Percentiles rank a stretch among this genome's conserved stretches.
Evolutionary conservation across 2,329 filamentous ascomycete genomes (phyloP).

Genomic region (Penicillium sp.): DNA sequence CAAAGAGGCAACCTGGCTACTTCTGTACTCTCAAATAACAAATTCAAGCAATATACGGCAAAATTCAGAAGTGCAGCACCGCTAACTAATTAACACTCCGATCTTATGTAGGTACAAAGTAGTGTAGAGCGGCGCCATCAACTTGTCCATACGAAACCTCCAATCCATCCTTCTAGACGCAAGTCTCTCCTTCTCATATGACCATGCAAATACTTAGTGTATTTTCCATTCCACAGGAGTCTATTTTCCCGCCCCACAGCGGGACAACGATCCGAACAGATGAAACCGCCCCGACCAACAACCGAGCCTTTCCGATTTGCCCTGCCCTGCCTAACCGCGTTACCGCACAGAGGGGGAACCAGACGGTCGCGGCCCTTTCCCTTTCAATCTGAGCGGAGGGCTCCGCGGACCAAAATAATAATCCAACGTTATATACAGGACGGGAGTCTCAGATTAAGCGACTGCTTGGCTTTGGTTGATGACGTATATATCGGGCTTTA

Average conservation of each 20-base stretch:
- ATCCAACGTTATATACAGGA: constrained; percentile 20
- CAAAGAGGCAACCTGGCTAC: constrained; percentile 1
- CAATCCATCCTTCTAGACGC: neutral
- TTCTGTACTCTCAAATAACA: neutral
- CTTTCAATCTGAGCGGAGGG: constrained; percentile 26
- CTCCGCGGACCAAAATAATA: constrained; percentile 19
- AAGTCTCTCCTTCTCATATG: neutral
- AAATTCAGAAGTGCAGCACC: neutral
- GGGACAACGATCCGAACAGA: constrained; percentile 33
- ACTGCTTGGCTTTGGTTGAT: constrained; percentile 20
- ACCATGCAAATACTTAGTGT: too few relatives aligned
- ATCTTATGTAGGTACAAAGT: too few relatives aligned
- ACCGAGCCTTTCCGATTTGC: constrained; percentile 37
- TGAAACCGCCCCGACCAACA: constrained; percentile 30
- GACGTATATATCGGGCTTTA: constrained; percentile 18
- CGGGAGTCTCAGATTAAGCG: constrained; percentile 28
- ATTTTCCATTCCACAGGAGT: constrained; percentile 8
- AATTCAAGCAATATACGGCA: neutral
- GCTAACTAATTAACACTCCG: too few relatives aligned
- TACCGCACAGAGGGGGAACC: constrained; percentile 15
- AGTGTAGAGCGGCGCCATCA: too few relatives aligned
- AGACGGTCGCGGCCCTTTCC: constrained; percentile 2
- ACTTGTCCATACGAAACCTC: neutral
- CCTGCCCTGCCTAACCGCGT: constrained; percentile 4
- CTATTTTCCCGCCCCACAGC: constrained; percentile 31